Evolutionary conservation across 2,329 filamentous ascomycete species (phyloP).

Genomic region (Diplodia sapinea): DNA sequence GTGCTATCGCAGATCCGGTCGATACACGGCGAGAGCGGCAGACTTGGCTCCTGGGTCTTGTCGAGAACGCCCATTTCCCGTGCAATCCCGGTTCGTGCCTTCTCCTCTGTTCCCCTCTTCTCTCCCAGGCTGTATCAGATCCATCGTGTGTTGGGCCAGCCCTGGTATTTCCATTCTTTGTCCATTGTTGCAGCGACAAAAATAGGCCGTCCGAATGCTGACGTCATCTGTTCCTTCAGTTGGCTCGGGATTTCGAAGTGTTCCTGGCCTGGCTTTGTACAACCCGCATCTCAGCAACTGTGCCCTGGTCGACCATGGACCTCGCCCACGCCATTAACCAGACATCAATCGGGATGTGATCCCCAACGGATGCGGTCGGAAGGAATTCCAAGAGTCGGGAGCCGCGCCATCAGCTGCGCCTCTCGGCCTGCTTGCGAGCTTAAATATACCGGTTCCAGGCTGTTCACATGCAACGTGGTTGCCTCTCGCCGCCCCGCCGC

Average conservation of each 20-base stretch:
- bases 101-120: too few relatives aligned
- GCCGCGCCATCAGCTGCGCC: too few relatives aligned
- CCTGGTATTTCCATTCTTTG: neutral
- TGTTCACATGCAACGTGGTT: slow-evolving; percentile 10
- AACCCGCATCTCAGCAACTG: neutral
- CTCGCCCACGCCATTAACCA: neutral
- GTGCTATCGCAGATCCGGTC: neutral
- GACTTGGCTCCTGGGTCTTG: neutral
- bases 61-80: too few relatives aligned
- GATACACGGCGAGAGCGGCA: neutral
- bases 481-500: neutral
- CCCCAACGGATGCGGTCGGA: neutral
- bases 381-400: neutral
- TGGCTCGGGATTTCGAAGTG: neutral
- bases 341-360: neutral
- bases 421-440: neutral
- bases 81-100: too few relatives aligned
- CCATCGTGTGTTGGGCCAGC: too few relatives aligned
- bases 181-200: neutral
- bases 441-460: neutral
- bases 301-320: neutral
- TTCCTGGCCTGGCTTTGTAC: neutral
- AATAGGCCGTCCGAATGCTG: neutral
- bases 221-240: neutral
- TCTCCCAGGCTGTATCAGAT: too few relatives aligned